A percentile compares a stretch with the other conserved stretches of the same genome.
phyloP scores from a whole-genome alignment of 345 rosid species.

The Salix viminalis region DNA sequence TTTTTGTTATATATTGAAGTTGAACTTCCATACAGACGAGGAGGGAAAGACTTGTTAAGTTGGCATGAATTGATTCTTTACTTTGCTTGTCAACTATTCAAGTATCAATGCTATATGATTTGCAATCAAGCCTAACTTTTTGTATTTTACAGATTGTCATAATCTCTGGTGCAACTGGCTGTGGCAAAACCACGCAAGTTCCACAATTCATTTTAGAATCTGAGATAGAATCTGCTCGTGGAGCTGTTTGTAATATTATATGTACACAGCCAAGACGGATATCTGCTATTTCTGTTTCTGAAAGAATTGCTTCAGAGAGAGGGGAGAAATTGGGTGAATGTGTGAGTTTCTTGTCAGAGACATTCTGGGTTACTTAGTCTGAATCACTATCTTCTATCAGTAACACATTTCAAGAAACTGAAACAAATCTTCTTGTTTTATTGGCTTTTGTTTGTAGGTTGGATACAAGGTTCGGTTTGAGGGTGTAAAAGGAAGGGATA shows the following conservation, averaged over 20 bases:
- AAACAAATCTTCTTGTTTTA: slow-evolving; percentile 15
- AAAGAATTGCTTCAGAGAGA: slow-evolving; percentile 89
- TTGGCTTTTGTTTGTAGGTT: slow-evolving; percentile 44
- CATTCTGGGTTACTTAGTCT: slow-evolving; percentile 15
- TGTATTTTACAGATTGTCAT: slow-evolving; percentile 60
- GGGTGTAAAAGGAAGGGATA: slow-evolving; percentile 81
- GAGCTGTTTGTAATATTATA: slow-evolving; percentile 78
- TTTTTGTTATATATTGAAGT: not conserved
- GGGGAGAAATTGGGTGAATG: slow-evolving; percentile 94
- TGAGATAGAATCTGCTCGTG: slow-evolving; percentile 54
- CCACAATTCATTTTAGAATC: slow-evolving; percentile 91
- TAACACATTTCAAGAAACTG: not conserved
- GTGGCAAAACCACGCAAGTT: slow-evolving; percentile 97
- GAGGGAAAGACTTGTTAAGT: not conserved
- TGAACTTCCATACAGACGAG: too few species aligned
- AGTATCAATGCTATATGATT: not conserved
- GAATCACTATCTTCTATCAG: slow-evolving; percentile 5
- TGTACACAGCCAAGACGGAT: slow-evolving; percentile 95
- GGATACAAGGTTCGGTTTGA: slow-evolving; percentile 94
- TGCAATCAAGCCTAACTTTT: slow-evolving; percentile 1
- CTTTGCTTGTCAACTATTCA: not conserved
- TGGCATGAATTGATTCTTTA: not conserved
- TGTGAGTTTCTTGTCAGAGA: slow-evolving; percentile 48
- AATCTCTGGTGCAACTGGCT: slow-evolving; percentile 94
- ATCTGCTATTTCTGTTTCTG: slow-evolving; percentile 93